phyloP scores from a whole-genome alignment of 1,284 basidiomycete species.

The Coniophora puteana region DNA sequence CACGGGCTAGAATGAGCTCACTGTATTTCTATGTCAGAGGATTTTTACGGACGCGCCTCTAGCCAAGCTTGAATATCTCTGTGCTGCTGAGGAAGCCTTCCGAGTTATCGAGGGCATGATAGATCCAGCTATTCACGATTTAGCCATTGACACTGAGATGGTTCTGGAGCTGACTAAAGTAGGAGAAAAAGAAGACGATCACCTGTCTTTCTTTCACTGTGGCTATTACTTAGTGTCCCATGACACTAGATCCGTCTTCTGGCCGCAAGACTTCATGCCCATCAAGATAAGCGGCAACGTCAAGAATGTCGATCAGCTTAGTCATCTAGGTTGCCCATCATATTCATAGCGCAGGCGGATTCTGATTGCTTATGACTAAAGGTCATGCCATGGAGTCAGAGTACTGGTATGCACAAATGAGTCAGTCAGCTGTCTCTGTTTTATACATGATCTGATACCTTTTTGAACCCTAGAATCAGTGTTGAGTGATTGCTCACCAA shows the following conservation, averaged over 20 bases:
- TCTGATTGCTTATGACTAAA: too few relatives aligned
- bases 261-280: not conserved
- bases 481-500: too few relatives aligned
- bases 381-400: constrained; percentile 41
- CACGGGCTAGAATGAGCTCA: not conserved
- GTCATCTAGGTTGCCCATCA: too few relatives aligned
- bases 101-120: not conserved
- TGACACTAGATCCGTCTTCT: not conserved
- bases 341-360: too few relatives aligned
- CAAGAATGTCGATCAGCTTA: not conserved
- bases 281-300: not conserved
- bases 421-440: too few relatives aligned
- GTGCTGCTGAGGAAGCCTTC: not conserved
- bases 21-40: not conserved
- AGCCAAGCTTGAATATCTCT: not conserved
- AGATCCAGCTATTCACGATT: not conserved
- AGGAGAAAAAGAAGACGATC: not conserved
- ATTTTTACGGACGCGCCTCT: not conserved
- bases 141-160: not conserved
- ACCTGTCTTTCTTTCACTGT: constrained; percentile 2
- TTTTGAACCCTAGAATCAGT: too few relatives aligned
- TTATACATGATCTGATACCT: too few relatives aligned
- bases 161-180: not conserved
- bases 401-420: too few relatives aligned
- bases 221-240: not conserved